A percentile compares a stretch with the other conserved stretches of the same genome.
phyloP scores from a whole-genome alignment of 495 filamentous ascomycete species.

The Echria macrotheca region DNA sequence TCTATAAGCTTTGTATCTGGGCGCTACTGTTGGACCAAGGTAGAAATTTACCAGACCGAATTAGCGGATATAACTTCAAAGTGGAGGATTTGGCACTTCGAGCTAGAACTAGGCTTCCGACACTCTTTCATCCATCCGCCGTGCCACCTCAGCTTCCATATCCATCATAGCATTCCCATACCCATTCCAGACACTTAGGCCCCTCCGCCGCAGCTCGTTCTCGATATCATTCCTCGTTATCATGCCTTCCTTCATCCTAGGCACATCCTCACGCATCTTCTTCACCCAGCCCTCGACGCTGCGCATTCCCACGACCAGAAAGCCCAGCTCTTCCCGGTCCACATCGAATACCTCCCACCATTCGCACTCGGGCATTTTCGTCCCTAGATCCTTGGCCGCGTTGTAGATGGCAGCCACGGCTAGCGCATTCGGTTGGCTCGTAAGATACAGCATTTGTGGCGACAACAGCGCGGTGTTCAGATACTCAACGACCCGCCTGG shows the following conservation, averaged over 20 bases:
- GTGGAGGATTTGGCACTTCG: too few relatives aligned
- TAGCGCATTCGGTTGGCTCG: conserved; percentile 79
- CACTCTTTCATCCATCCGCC: conserved; percentile 50
- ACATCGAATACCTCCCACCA: conserved; percentile 99
- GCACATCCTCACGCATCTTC: conserved; percentile 32
- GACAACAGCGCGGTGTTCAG: conserved; percentile 79
- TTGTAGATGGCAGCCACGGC: conserved; percentile 88
- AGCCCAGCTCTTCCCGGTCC: conserved; percentile 92
- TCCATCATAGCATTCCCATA: conserved; percentile 32
- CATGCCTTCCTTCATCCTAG: conserved; percentile 30
- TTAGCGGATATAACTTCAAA: too few relatives aligned
- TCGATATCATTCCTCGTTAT: conserved; percentile 37
- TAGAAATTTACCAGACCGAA: too few relatives aligned
- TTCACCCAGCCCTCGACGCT: conserved; percentile 70
- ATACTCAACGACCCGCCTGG: conserved; percentile 61
- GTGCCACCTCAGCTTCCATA: conserved; percentile 57
- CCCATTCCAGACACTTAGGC: conserved; percentile 29
- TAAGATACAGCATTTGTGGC: conserved; percentile 84
- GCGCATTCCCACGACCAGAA: conserved; percentile 79
- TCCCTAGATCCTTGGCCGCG: conserved; percentile 69
- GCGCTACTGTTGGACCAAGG: too few relatives aligned
- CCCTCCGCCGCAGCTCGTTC: conserved; percentile 40
- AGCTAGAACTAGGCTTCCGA: too few relatives aligned
- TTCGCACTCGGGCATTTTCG: conserved; percentile 70
- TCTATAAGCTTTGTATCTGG: too few relatives aligned